Evolutionary conservation across 2,329 filamentous ascomycete genomes (phyloP), one percentile per base, ranked within the genome.

Genomic region (Monilinia polystroma): DNA sequence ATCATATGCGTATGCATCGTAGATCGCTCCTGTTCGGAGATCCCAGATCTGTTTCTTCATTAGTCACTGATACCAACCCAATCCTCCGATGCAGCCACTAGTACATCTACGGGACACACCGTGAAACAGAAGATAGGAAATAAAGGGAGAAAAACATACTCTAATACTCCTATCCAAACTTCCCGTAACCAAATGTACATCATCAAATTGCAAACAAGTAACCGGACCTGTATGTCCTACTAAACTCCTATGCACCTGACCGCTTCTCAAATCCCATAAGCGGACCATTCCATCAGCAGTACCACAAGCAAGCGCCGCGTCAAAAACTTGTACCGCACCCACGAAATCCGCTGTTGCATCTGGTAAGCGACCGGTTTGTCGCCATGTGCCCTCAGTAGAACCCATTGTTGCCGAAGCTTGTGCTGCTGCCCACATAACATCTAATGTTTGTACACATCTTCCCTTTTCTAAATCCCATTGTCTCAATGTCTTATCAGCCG

Each of bases 391-490:
- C 64, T 87, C 86, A 57, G 83, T 83, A 2, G 85, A 83, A 62
- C 84, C 84, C 66, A 91, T 83, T 6, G 86, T 88, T 51, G 88
- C 87, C 12, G 88, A 91, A 16, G 92, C 92, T 80, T 97, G 93
- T 2, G 95, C 93, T 5, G 95, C 93, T 12, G 95, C 95, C 95
- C 95, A 99, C 77, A 99, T 90, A 8, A 99, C 94, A 78, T 99
- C 95, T 59, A 99, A 82, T 3, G 95, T 99, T 79, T 99, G 95
- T 64, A 99, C 91, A 78, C 95, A 98, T 59, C 95, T 90, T n/a
- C 95, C 95, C 77, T 93, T 97, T 74, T 94, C 91, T 60, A 99
- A 84, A 81, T 99, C 95, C 95, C 95, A 99, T 78, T 99, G 95
- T 55, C 95, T 89, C 66, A 99, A 82, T 1, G 95, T 99, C 83